A percentile compares a stretch with the other conserved stretches of the same genome.
Conservation (phyloP, 2,329 filamentous ascomycete species). For the Cordyceps cateniannulata region DNA sequence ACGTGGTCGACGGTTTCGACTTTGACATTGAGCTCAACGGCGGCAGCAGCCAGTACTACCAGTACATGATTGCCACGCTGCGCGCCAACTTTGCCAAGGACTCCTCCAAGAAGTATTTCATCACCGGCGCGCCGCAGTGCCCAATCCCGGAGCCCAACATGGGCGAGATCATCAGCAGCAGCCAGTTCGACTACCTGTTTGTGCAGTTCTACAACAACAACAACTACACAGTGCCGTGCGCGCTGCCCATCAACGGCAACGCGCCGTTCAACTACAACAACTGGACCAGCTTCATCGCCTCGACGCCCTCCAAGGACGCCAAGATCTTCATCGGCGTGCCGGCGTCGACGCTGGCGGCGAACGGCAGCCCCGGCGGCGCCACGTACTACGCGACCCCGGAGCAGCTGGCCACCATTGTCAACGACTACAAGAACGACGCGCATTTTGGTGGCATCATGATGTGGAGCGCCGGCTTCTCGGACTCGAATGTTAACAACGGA, state of each 20-base stretch:
- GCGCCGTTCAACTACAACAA: conserved; percentile 19
- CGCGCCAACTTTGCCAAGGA: conserved; percentile 18
- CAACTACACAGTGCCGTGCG: conserved; percentile 25
- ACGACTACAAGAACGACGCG: conserved; percentile 21
- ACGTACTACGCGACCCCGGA: conserved; percentile 29
- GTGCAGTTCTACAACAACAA: conserved; percentile 45
- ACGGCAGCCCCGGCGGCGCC: conserved; percentile 24
- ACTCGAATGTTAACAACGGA: conserved; percentile 26
- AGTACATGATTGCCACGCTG: conserved; percentile 17
- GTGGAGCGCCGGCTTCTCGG: conserved; percentile 36
- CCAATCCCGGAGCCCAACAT: conserved; percentile 31
- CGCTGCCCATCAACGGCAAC: conserved; percentile 14
- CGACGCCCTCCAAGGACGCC: conserved; percentile 20
- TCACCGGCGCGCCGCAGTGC: conserved; percentile 42
- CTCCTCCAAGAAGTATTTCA: conserved; percentile 28
- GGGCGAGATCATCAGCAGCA: conserved; percentile 32
- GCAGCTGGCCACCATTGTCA: conserved; percentile 24
- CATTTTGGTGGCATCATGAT: conserved; percentile 34
- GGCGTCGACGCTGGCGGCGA: conserved; percentile 27
- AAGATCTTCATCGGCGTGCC: conserved; percentile 26
- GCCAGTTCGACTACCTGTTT: conserved; percentile 35
- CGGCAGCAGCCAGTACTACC: conserved; percentile 18
- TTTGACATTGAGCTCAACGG: conserved; percentile 19
- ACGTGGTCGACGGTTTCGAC: conserved; percentile 18
- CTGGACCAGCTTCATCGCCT: conserved; percentile 22